phyloP scores from a whole-genome alignment of 2,329 filamentous ascomycete species.

The Talaromyces verruculosus region DNA sequence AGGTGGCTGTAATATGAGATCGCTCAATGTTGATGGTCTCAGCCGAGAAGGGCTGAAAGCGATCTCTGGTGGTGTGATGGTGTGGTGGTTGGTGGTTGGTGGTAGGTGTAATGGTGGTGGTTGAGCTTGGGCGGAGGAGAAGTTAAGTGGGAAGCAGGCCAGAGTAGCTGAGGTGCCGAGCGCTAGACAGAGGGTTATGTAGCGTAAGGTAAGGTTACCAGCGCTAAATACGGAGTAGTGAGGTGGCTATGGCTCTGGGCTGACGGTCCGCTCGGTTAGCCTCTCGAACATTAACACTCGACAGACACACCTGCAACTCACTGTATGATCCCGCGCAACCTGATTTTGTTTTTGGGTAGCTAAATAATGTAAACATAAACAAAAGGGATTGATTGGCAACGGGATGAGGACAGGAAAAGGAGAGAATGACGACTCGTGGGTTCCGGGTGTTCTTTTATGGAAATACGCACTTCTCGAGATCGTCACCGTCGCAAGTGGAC shows the following conservation, averaged over 20 bases:
- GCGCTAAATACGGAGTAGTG: slow-evolving; percentile 5
- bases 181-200: not conserved
- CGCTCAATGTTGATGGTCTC: not conserved
- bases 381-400: too few species aligned
- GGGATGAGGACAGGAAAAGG: not conserved
- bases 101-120: not conserved
- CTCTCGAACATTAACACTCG: slow-evolving; percentile 1
- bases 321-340: not conserved
- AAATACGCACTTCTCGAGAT: not conserved
- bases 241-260: slow-evolving; percentile 18
- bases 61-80: slow-evolving; percentile 4
- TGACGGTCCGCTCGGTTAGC: slow-evolving; percentile 19
- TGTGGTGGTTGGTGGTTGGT: not conserved
- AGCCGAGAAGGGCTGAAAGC: slow-evolving; percentile 9
- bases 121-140: slow-evolving; percentile 15
- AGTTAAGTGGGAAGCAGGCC: slow-evolving; percentile 15
- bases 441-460: not conserved
- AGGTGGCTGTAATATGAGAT: not conserved
- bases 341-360: not conserved
- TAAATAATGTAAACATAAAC: not conserved
- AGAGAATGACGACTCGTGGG: not conserved
- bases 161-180: slow-evolving; percentile 8
- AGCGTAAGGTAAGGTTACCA: not conserved
- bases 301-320: not conserved
- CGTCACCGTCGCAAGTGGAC: not conserved